These are phyloP conservation scores for Rhizopogon rudus DNA, from an alignment of 768 basidiomycete genomes.

Conservation along the genomic window DNA sequence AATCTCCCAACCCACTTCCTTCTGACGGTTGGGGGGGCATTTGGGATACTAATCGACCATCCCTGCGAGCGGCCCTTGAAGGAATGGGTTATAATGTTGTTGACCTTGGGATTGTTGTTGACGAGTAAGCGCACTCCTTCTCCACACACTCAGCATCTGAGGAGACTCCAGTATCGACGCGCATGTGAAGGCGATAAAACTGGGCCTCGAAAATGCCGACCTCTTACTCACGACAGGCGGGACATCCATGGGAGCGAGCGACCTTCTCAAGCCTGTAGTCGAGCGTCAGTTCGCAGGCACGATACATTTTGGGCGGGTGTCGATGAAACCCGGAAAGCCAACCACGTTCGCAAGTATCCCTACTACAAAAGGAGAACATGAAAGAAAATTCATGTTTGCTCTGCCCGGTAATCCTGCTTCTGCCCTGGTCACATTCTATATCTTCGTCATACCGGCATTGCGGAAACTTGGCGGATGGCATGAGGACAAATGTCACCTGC, in stretches of 20 bases:
- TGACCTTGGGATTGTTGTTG: constrained; percentile 77
- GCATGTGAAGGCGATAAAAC: constrained; percentile 52
- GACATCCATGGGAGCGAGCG: constrained; percentile 87
- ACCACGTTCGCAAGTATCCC: constrained; percentile 86
- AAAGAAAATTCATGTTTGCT: constrained; percentile 67
- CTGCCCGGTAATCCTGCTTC: constrained; percentile 89
- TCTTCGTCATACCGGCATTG: constrained; percentile 82
- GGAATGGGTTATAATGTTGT: constrained; percentile 72
- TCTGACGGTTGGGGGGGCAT: constrained; percentile 61
- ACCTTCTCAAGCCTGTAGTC: constrained; percentile 84
- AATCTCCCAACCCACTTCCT: constrained; percentile 31
- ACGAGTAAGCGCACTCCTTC: constrained; percentile 45
- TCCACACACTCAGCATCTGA: background rate
- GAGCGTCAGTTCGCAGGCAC: constrained; percentile 72
- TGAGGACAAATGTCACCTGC: constrained; percentile 44
- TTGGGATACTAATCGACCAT: constrained; percentile 85
- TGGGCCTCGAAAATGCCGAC: constrained; percentile 61
- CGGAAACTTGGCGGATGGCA: constrained; percentile 69
- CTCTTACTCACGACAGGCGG: constrained; percentile 83
- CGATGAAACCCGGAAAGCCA: constrained; percentile 82
- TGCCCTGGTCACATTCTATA: constrained; percentile 79
- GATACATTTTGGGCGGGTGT: constrained; percentile 83
- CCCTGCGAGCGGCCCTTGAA: constrained; percentile 62
- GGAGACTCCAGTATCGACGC: constrained; percentile 39
- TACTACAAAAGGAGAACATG: constrained; percentile 22